phyloP scores from a whole-genome alignment of 495 filamentous ascomycete species.

The Hypoxylon perforatum region DNA sequence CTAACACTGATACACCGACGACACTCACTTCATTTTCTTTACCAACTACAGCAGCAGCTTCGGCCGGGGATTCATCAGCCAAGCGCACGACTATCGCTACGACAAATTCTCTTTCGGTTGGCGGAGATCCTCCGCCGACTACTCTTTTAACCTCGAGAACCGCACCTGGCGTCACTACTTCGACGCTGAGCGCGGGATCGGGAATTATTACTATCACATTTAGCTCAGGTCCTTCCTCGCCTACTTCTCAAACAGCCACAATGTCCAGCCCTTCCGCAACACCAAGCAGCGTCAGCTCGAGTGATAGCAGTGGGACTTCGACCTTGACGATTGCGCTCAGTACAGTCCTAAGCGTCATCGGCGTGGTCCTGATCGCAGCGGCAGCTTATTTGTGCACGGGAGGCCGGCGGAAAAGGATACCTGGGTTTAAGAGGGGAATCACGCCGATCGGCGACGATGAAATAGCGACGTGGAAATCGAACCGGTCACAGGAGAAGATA shows the following conservation, averaged over 20 bases:
- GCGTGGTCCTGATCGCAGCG: conserved; percentile 47
- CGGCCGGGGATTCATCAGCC: conserved; percentile 23
- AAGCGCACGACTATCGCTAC: conserved; percentile 35
- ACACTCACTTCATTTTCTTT: conserved; percentile 23
- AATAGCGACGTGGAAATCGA: conserved; percentile 61
- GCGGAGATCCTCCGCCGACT: conserved; percentile 23
- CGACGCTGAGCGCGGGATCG: conserved; percentile 17
- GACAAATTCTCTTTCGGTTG: conserved; percentile 22
- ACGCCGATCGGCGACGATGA: conserved; percentile 64
- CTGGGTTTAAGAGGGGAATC: conserved; percentile 55
- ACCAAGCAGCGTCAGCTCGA: conserved; percentile 24
- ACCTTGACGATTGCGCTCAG: conserved; percentile 52
- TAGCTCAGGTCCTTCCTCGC: conserved; percentile 11
- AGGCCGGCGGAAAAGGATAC: conserved; percentile 46
- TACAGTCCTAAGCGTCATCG: conserved; percentile 53
- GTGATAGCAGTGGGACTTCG: conserved; percentile 5
- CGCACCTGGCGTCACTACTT: conserved; percentile 7
- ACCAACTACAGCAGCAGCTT: conserved; percentile 21
- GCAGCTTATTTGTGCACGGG: conserved; percentile 47
- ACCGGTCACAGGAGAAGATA: conserved; percentile 38
- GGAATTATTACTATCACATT: conserved; percentile 6
- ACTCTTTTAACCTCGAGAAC: conserved; percentile 36
- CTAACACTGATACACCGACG: conserved; percentile 12
- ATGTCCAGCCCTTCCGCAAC: conserved; percentile 28
- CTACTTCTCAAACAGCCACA: conserved; percentile 24